Evolutionary conservation across 345 rosid genomes (phyloP).

Genomic region (Gossypium turneri): DNA sequence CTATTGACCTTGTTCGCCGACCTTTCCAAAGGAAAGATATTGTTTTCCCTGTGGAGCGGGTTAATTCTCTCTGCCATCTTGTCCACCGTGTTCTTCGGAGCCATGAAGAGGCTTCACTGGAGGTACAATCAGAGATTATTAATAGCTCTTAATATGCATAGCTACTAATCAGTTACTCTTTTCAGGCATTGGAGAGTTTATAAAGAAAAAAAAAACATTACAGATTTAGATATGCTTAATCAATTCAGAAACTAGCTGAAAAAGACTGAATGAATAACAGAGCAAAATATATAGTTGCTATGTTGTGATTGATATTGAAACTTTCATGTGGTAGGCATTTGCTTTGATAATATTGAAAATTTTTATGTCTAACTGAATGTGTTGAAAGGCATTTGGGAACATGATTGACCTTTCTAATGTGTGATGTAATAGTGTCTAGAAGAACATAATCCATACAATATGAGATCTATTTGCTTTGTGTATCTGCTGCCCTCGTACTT

Average conservation of each 20-base stretch:
- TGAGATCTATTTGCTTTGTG: neutral
- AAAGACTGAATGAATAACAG: neutral
- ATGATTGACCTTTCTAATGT: neutral
- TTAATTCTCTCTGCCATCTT: conserved; percentile 65
- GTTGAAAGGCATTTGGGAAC: neutral
- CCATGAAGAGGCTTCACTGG: conserved; percentile 78
- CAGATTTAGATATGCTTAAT: neutral
- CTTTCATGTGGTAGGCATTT: neutral
- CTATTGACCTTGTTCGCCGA: conserved; percentile 58
- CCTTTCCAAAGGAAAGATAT: conserved; percentile 80
- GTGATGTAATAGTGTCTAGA: neutral
- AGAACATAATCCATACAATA: neutral
- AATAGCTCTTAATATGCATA: neutral
- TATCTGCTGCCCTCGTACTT: neutral
- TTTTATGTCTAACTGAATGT: neutral
- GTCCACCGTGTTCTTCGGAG: conserved; percentile 63
- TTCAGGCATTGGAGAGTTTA: neutral
- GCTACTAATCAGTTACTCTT: neutral
- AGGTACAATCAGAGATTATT: conserved; percentile 42
- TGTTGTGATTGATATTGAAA: neutral
- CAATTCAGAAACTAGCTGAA: neutral
- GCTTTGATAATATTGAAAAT: neutral
- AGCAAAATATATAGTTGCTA: neutral
- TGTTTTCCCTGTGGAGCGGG: conserved; percentile 75
- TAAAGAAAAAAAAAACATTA: neutral